These are phyloP conservation scores for Peterozyma toletana DNA, from an alignment of 805 yeast species.

Conservation along the genomic window DNA sequence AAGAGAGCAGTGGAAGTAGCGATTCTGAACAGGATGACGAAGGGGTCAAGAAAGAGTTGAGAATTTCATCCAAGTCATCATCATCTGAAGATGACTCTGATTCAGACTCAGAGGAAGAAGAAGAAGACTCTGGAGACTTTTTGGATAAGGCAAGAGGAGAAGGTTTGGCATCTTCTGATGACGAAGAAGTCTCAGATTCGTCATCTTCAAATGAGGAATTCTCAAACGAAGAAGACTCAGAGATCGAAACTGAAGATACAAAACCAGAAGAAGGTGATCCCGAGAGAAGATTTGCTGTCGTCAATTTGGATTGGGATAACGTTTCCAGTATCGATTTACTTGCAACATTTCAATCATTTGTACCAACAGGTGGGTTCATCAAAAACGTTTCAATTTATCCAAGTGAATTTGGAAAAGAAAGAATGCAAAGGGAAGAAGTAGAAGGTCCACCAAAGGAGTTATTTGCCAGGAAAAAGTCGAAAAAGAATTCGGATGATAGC, in stretches of 20 bases:
- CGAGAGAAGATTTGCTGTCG: conserved; percentile 76
- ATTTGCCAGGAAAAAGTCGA: conserved; percentile 38
- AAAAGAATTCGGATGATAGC: conserved; percentile 26
- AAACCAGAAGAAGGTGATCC: conserved; percentile 88
- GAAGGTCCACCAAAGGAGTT: conserved; percentile 92
- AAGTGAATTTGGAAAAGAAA: conserved; percentile 88
- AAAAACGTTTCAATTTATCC: conserved; percentile 69
- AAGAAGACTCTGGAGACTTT: conserved; percentile 11
- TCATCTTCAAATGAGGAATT: conserved; percentile 28
- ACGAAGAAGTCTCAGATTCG: conserved; percentile 37
- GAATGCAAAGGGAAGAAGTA: conserved; percentile 80
- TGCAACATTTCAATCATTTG: conserved; percentile 84
- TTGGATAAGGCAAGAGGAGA: conserved; percentile 67
- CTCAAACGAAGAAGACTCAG: conserved; percentile 44
- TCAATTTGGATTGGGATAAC: conserved; percentile 96
- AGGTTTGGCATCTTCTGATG: conserved; percentile 34
- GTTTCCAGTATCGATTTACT: conserved; percentile 78
- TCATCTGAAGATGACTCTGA: conserved; percentile 9
- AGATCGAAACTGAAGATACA: conserved; percentile 44
- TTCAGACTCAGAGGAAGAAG: conserved; percentile 15
- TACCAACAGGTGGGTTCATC: conserved; percentile 69
- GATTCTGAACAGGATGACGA: conserved; percentile 11
- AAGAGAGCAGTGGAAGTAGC: conserved; percentile 14
- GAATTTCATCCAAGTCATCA: conserved; percentile 9
- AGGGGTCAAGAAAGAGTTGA: conserved; percentile 11